Conservation (phyloP, 495 filamentous ascomycete genomes). For the Trichocladium antarcticum region DNA sequence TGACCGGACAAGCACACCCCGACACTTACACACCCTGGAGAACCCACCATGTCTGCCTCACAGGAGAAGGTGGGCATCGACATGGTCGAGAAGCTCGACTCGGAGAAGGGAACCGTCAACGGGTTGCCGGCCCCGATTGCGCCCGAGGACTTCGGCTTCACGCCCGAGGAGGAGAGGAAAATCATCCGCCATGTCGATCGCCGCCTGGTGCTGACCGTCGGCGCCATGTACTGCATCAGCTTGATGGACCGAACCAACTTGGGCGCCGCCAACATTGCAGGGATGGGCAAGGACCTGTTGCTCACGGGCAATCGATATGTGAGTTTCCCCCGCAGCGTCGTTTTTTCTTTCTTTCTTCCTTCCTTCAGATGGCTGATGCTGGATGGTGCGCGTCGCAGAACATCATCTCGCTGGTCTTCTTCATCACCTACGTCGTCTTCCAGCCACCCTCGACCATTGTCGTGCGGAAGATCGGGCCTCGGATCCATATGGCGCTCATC, state of each 20-base stretch:
- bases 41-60: constrained; percentile 3
- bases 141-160: constrained; percentile 26
- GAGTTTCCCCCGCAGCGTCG: constrained; percentile 11
- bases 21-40: too few relatives aligned
- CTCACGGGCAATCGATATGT: constrained; percentile 33
- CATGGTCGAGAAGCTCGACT: constrained; percentile 10
- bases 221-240: constrained; percentile 53
- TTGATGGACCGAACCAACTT: constrained; percentile 63
- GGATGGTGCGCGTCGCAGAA: constrained; percentile 26
- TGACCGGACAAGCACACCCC: too few relatives aligned
- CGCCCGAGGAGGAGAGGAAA: constrained; percentile 25
- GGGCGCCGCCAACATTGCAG: constrained; percentile 51
- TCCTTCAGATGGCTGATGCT: too few relatives aligned
- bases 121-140: background rate
- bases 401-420: constrained; percentile 54
- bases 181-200: constrained; percentile 53
- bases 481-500: constrained; percentile 44
- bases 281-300: constrained; percentile 44
- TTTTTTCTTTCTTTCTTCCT: too few relatives aligned
- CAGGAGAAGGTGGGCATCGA: constrained; percentile 12
- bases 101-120: background rate
- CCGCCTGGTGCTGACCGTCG: constrained; percentile 52
- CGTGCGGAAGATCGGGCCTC: constrained; percentile 50
- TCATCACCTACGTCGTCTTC: constrained; percentile 53
- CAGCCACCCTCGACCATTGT: constrained; percentile 49